Evolutionary conservation across 164 flowering plant genomes (phyloP).

Genomic region (Protea cynaroides): DNA sequence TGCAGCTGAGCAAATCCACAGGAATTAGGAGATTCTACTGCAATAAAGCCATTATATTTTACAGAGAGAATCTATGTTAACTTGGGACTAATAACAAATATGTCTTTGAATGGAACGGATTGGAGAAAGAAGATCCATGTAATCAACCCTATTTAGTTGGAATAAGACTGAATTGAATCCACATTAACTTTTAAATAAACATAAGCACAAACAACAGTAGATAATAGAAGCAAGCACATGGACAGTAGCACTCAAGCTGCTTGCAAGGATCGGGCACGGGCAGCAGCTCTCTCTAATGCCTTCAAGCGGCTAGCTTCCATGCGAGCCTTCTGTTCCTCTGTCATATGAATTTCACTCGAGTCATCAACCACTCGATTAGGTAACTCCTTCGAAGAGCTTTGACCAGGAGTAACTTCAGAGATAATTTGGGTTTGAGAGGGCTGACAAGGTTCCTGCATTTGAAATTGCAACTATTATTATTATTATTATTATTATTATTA

Average conservation of each 20-base stretch:
- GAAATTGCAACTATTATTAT: background rate
- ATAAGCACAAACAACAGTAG: background rate
- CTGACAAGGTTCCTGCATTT: slow-evolving; percentile 32
- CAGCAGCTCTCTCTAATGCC: slow-evolving; percentile 70
- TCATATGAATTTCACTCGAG: slow-evolving; percentile 15
- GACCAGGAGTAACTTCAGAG: slow-evolving; percentile 11
- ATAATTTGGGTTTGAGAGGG: slow-evolving; percentile 5
- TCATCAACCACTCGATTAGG: slow-evolving; percentile 14
- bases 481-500: background rate
- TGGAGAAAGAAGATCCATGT: no score
- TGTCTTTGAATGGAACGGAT: no score
- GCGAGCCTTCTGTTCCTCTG: slow-evolving; percentile 58
- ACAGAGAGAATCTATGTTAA: no score
- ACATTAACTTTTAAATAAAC: no score
- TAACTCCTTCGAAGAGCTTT: slow-evolving; percentile 8
- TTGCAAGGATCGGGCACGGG: slow-evolving; percentile 22
- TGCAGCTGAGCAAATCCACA: no score
- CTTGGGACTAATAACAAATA: no score
- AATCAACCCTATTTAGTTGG: no score
- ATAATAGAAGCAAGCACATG: background rate
- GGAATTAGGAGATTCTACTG: no score
- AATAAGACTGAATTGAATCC: no score
- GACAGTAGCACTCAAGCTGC: slow-evolving; percentile 16
- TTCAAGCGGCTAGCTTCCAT: slow-evolving; percentile 62
- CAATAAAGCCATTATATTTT: no score